Evolutionary conservation across 768 basidiomycete species (phyloP), one percentile per base, ranked within the genome.

Genomic region (Pisolithus orientalis): DNA sequence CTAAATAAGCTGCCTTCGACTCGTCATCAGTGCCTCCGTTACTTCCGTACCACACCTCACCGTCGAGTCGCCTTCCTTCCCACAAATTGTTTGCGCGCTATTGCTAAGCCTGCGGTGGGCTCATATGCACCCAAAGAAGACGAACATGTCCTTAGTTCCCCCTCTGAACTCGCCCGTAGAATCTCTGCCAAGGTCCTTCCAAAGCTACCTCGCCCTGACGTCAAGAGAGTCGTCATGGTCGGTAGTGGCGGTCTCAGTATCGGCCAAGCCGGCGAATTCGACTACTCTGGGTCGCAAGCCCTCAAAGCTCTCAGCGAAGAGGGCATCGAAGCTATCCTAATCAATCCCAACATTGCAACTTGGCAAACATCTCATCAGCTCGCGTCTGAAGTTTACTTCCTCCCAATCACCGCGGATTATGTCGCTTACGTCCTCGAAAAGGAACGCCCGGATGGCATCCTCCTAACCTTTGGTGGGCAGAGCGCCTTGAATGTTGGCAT

Each of bases 361-460:
- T 97, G 95, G 87, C 96, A 99, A 72, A 98, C 96, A 1, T 97
- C 94, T 7, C 96, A 99, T 66, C 85, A 97, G 68, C 78, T 99
- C 57, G 96, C 96, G 28, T 87, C 87, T 1, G 91, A 97, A 67
- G 93, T 98, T 59, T 99, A 98, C 74, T 99, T 98, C 74, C 72
- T 99, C 34, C 96, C 96, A 44, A 83, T 99, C 62, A 97, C 96
- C 0, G 73, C 90, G 48, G 96, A 98, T 70, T 98, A 98, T 70
- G 96, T 99, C 57, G 95, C 96, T 56, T 97, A 97, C 65, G 93
- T 99, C 27, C 76, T 98, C 67, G 96, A 99, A 75, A 96, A 95
- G 73, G 96, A 98, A 73, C 80, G 94, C 8, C 96, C 96, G 0
- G 96, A 98, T 65, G 96, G 96, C 55, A 90, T 99, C 59, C 76